Evolutionary conservation across 176 grass and related monocot species (phyloP), one percentile per base, ranked within the genome.

Genomic region (Otatea glauca): DNA sequence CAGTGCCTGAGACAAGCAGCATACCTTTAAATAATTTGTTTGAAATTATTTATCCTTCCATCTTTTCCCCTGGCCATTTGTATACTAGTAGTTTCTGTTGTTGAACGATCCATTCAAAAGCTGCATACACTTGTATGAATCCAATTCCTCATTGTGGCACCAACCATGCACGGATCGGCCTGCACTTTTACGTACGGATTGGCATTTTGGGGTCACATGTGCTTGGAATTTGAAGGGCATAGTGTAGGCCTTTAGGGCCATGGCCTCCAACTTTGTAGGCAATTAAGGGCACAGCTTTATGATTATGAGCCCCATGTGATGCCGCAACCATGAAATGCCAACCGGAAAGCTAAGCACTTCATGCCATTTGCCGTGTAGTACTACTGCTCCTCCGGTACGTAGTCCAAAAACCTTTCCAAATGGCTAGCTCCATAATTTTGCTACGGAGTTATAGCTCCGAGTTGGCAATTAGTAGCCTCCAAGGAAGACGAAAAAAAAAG

Each of bases 201-300:
- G 42, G 66, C 50, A 59, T 44, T 41, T 17, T 81, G 20, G 20
- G 34, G 34, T 41, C 79, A 81, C 50, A 44, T 81, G 66, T 44
- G 34, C 6, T 70, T 81, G 65, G 65, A 81, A 70, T 70, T 81
- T 29, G 21, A n/a, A 56, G 79, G 8, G 15, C 55, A 17, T 77
- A 43, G 35, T 77, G 25, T 29, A 29, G 74, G 34, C 54, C 35
- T 77, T 43, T 29, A 29, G 74, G 34, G 74, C 35, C 74, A 43
- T 25, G 74, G 37, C 27, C 37, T 15, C 20, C 21, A 77, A 25
- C 35, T 61, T 4, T 47, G 17, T 17, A 56, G 69, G 79, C 21
- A 9, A 9, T 58, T 4, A 58, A 18, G 51, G 29, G 64, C 50
- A 75, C 72, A 56, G 20, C 20, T 76, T 56, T 29, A 69, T 9